Conservation (phyloP, 2,329 filamentous ascomycete species). For the Neonectria coccinea region DNA sequence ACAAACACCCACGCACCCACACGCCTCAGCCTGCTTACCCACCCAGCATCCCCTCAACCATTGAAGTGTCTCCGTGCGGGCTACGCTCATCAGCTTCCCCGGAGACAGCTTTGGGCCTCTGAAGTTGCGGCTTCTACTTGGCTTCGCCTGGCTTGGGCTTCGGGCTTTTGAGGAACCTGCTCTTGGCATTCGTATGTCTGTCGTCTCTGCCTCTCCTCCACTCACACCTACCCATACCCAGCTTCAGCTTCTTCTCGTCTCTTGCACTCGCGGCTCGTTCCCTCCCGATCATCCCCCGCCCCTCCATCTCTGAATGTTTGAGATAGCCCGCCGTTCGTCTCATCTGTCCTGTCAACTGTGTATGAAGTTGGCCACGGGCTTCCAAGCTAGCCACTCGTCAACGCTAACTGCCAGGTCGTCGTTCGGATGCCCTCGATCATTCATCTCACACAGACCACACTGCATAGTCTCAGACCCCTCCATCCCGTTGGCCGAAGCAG, state of each 20-base stretch:
- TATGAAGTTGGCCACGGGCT: slow-evolving; percentile 2
- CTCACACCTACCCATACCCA: slow-evolving; percentile 17
- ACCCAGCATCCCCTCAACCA: slow-evolving; percentile 9
- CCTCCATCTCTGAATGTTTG: slow-evolving; percentile 14
- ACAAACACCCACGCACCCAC: slow-evolving; percentile 1
- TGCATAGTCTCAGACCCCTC: neutral
- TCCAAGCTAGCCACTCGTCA: neutral
- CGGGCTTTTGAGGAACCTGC: slow-evolving; percentile 1
- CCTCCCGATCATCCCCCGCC: slow-evolving; percentile 34
- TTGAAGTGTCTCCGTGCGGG: slow-evolving; percentile 13
- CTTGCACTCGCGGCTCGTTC: slow-evolving; percentile 32
- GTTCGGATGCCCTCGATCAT: slow-evolving; percentile 21
- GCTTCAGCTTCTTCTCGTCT: slow-evolving; percentile 6
- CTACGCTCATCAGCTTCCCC: slow-evolving; percentile 18
- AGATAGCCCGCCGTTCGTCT: slow-evolving; percentile 14
- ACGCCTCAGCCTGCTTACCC: slow-evolving; percentile 9
- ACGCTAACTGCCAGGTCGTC: neutral
- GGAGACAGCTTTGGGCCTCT: slow-evolving; percentile 17
- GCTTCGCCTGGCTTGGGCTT: neutral
- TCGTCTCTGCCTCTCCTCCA: slow-evolving; percentile 8
- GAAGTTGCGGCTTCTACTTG: neutral
- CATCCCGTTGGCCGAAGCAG: slow-evolving; percentile 20
- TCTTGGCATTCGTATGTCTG: neutral
- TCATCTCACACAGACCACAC: neutral
- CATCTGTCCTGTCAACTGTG: neutral